A percentile compares a stretch with the other conserved stretches of the same genome.
Conservation (phyloP, 257 asterid species). For the Solanum virginianum region DNA sequence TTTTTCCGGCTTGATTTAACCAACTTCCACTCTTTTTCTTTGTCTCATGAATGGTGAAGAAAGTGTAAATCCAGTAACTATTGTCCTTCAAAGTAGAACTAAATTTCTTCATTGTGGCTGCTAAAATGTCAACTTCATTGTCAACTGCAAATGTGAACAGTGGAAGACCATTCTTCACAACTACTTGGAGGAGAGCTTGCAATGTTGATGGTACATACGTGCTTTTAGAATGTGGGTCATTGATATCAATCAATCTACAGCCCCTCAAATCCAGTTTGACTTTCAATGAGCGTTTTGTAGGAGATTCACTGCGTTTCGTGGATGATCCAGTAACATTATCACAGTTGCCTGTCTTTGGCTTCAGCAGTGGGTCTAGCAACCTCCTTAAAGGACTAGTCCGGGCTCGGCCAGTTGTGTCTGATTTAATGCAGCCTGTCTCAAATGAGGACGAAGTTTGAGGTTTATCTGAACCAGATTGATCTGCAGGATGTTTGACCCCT, state of each 20-base stretch:
- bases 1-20: slow-evolving; percentile 40
- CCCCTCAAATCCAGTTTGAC: slow-evolving; percentile 25
- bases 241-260: slow-evolving; percentile 19
- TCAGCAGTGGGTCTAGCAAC: slow-evolving; percentile 59
- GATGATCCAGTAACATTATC: slow-evolving; percentile 18
- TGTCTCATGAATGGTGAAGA: slow-evolving; percentile 44
- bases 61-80: slow-evolving; percentile 42
- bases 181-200: slow-evolving; percentile 71
- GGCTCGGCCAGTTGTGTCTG: slow-evolving; percentile 30
- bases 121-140: slow-evolving; percentile 44
- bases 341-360: slow-evolving; percentile 37
- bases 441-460: slow-evolving; percentile 8
- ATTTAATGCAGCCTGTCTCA: slow-evolving; percentile 20
- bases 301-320: slow-evolving; percentile 12
- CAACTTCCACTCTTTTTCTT: slow-evolving; percentile 40
- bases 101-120: slow-evolving; percentile 39
- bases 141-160: slow-evolving; percentile 68
- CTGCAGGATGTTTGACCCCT: neutral
- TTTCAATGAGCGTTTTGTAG: slow-evolving; percentile 22
- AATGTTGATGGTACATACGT: slow-evolving; percentile 18
- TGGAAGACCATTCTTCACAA: slow-evolving; percentile 64
- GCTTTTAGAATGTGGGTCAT: slow-evolving; percentile 13
- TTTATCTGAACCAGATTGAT: slow-evolving; percentile 8
- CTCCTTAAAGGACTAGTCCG: slow-evolving; percentile 76
- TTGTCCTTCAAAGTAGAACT: slow-evolving; percentile 5